These are phyloP conservation scores for Dryas alaskensis DNA, from an alignment of 306 rosid species.

Conservation along the genomic window DNA sequence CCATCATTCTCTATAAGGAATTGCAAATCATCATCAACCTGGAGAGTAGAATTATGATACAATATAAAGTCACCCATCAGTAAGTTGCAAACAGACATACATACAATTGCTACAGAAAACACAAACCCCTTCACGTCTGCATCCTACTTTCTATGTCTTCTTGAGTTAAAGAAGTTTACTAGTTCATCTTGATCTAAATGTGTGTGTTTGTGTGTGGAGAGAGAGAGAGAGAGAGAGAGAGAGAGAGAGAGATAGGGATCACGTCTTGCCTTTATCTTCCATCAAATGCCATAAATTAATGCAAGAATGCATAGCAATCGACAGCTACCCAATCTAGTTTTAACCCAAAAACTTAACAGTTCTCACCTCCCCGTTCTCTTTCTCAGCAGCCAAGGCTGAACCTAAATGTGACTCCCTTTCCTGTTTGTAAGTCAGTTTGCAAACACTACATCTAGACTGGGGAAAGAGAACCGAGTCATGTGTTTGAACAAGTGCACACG, in stretches of 20 bases:
- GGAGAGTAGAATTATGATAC: constrained; percentile 16
- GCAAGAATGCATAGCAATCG: background rate
- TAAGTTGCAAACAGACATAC: background rate
- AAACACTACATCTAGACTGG: too few species aligned
- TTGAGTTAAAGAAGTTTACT: too few species aligned
- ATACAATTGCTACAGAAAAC: background rate
- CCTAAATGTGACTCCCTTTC: constrained; percentile 3
- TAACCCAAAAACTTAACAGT: constrained; percentile 4
- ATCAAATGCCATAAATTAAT: background rate
- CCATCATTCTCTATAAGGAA: constrained; percentile 50
- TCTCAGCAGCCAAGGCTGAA: constrained; percentile 11
- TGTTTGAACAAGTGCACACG: background rate
- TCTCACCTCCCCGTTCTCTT: constrained; percentile 24
- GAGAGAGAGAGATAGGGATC: too few species aligned
- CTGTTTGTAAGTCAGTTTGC: background rate
- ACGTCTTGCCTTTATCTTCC: background rate
- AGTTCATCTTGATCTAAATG: too few species aligned
- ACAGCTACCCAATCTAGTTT: background rate
- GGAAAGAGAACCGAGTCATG: background rate
- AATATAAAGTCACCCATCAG: constrained; percentile 10
- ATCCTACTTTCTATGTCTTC: too few species aligned
- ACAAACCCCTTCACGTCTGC: too few species aligned
- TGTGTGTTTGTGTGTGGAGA: too few species aligned
- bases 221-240: too few species aligned
- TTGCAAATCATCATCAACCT: constrained; percentile 54